A percentile compares a stretch with the other conserved stretches of the same genome.
These are phyloP conservation scores for Arxiozyma slooffiae DNA, from an alignment of 1,139 yeast species.

Conservation along the genomic window DNA sequence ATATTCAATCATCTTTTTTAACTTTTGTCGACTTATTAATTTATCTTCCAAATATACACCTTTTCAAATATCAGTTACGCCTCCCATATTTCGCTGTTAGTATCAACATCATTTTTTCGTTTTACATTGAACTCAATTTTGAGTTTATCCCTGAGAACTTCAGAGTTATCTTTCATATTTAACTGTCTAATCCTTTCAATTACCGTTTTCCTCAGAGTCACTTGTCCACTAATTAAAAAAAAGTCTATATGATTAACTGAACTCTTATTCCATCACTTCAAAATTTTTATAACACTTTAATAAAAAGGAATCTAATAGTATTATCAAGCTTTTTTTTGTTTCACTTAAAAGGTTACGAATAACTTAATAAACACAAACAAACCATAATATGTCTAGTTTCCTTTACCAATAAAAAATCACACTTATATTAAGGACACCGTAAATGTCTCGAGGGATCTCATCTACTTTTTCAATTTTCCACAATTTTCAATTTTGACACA, in stretches of 20 bases:
- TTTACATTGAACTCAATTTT: not conserved
- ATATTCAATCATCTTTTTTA: constrained; percentile 1
- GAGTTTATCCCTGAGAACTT: not conserved
- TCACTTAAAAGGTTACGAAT: not conserved
- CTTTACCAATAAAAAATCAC: not conserved
- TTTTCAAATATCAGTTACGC: constrained; percentile 11
- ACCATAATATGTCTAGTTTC: not conserved
- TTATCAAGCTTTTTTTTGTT: not conserved
- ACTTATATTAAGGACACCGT: too few species aligned
- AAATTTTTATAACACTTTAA: too few species aligned
- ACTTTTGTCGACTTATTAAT: not conserved
- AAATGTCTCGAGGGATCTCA: not conserved
- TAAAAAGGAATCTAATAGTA: too few species aligned
- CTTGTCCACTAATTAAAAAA: too few species aligned
- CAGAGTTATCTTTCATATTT: not conserved
- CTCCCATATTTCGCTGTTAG: constrained; percentile 7
- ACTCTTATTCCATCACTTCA: not conserved
- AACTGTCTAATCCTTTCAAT: not conserved
- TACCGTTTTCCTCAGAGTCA: not conserved
- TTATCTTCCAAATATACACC: constrained; percentile 6
- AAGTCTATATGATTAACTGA: not conserved
- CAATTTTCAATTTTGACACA: not conserved
- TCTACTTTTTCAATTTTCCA: not conserved
- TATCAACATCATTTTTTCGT: not conserved
- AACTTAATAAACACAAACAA: not conserved